These are phyloP conservation scores for Yarrowia galli DNA, from an alignment of 1,139 yeast species.

Conservation along the genomic window DNA sequence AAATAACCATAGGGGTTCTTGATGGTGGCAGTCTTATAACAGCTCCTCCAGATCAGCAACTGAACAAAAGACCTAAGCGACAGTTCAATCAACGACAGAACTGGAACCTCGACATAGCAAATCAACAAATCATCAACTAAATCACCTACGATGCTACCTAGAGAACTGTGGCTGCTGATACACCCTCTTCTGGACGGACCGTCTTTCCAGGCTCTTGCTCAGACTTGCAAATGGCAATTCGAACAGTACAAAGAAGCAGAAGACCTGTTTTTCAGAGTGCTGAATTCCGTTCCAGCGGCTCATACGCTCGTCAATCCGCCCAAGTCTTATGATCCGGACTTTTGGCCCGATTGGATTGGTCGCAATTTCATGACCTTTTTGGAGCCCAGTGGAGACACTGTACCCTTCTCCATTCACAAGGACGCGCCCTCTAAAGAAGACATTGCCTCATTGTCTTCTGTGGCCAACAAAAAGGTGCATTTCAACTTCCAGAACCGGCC, in stretches of 20 bases:
- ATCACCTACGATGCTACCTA: background rate
- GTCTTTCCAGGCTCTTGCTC: slow-evolving; percentile 5
- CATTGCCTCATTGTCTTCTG: background rate
- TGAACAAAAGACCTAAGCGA: background rate
- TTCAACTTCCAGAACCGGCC: slow-evolving; percentile 31
- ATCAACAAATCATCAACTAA: background rate
- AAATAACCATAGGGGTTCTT: slow-evolving; percentile 25
- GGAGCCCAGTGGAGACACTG: background rate
- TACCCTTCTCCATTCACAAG: slow-evolving; percentile 3
- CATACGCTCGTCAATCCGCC: background rate
- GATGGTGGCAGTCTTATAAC: background rate
- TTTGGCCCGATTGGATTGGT: background rate
- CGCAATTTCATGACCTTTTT: background rate
- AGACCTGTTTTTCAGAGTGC: background rate
- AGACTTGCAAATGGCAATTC: slow-evolving; percentile 7
- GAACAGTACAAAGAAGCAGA: background rate
- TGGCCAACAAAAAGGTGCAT: slow-evolving; percentile 7
- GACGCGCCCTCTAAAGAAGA: background rate
- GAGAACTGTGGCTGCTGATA: slow-evolving; percentile 13
- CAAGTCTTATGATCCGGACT: background rate
- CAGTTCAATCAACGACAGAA: too few species aligned
- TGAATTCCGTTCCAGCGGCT: background rate
- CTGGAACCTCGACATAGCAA: background rate
- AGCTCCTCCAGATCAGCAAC: background rate
- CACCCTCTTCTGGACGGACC: background rate